Evolutionary conservation across 441 rosid genomes (phyloP), one percentile per base, ranked within the genome.

Genomic region (Adansonia rubrostipa): DNA sequence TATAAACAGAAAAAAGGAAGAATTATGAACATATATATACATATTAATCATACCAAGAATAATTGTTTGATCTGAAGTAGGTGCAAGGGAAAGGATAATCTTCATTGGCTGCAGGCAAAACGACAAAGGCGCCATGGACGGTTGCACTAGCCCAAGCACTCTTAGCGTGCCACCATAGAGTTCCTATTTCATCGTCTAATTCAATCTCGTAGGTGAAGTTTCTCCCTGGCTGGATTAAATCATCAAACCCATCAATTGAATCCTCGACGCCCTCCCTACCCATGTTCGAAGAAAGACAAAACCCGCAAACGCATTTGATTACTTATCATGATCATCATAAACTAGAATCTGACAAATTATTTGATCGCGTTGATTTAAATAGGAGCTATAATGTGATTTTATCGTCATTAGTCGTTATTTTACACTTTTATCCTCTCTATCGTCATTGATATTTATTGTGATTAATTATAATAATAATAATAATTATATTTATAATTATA

Each of bases 121-220:
- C 5, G 3, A 61, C 42, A 24, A 61, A 24, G 66, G 66, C 89
- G 4, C 97, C 95, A 28, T 92, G 85, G 22, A 89, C 88, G 0
- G 92, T 88, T 0, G 88, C 89, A 7, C 95, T 73, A 0, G 89
- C 63, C 91, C 91, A 90, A 5, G 85, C 87, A 63, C 89, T 91
- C 47, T 88, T 90, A 0, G 95, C 90, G 11, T 90, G 92, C 96
- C 96, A 92, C 92, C 93, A 90, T 0, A 91, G 71, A 2, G 97
- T 91, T 44, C 95, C 86, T 61, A 87, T 92, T 77, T 92, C 95
- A 0, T 17, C 33, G 5, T 90, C 80, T 63, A 91, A 83, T 63
- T 81, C 71, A 1, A 92, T 75, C 76, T 85, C 71, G 15, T 91
- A 83, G 1, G 75, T 77, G 71, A 92, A 92, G 10, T 82, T 86